A percentile compares a stretch with the other conserved stretches of the same genome.
Conservation (phyloP, 1,284 basidiomycete genomes). For the Papiliotrema terrestris region DNA sequence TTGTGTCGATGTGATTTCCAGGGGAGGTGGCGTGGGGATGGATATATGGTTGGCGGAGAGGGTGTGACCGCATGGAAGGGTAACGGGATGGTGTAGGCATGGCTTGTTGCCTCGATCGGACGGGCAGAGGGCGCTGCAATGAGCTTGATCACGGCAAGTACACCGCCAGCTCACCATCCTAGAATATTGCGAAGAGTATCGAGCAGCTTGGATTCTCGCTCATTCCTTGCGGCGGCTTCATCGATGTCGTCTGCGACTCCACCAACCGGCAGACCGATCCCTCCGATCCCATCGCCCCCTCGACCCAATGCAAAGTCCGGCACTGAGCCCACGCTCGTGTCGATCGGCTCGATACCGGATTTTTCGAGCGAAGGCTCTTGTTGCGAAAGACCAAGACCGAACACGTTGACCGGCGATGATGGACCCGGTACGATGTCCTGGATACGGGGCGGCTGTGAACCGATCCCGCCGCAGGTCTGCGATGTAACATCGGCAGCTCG, state of each 20-base stretch:
- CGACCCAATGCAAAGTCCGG: conserved; percentile 27
- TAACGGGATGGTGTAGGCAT: conserved; percentile 52
- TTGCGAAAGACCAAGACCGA: conserved; percentile 6
- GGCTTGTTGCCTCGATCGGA: conserved; percentile 19
- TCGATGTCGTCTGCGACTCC: background rate
- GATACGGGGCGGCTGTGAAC: conserved; percentile 18
- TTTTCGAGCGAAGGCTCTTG: no score
- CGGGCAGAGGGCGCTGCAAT: conserved; percentile 50
- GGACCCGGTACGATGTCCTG: conserved; percentile 19
- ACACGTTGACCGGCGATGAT: background rate
- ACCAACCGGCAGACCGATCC: conserved; percentile 8
- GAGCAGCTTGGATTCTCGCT: conserved; percentile 9
- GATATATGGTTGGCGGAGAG: conserved; percentile 52
- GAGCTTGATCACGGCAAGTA: background rate
- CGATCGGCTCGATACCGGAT: background rate
- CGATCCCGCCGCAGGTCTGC: conserved; percentile 3
- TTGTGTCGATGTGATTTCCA: conserved; percentile 16
- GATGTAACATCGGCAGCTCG: conserved; percentile 2
- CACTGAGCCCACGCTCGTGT: background rate
- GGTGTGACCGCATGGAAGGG: conserved; percentile 59
- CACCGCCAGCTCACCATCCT: conserved; percentile 15
- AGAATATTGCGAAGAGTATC: conserved; percentile 21
- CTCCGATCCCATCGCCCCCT: conserved; percentile 28
- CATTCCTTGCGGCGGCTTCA: background rate
- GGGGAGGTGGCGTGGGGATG: conserved; percentile 27